Evolutionary conservation across 306 rosid genomes (phyloP).

Genomic region (Calophaca sinica): DNA sequence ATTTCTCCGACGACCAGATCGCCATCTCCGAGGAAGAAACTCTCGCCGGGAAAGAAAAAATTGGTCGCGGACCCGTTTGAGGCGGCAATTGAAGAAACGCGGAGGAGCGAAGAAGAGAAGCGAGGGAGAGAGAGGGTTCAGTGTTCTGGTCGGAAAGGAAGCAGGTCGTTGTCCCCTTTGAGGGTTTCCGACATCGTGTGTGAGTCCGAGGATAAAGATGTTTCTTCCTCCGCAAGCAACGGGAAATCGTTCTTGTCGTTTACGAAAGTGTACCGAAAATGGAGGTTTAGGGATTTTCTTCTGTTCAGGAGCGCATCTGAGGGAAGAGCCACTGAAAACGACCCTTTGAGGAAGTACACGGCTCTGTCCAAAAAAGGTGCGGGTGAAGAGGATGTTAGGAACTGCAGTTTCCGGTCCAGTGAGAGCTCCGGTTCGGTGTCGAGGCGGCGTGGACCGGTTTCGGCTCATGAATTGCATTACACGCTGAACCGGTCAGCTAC

Average conservation of each 20-base stretch:
- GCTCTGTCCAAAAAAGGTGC: constrained; percentile 55
- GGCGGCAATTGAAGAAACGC: too few relatives aligned
- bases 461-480: constrained; percentile 91
- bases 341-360: constrained; percentile 58
- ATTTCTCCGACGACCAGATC: constrained; percentile 32
- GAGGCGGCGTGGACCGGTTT: constrained; percentile 71
- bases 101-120: constrained; percentile 22
- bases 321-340: constrained; percentile 77
- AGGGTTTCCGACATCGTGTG: constrained; percentile 67
- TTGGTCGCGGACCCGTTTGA: too few relatives aligned
- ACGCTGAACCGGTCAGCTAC: constrained; percentile 87
- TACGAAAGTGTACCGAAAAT: constrained; percentile 54
- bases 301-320: constrained; percentile 92
- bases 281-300: constrained; percentile 76
- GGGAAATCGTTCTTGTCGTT: constrained; percentile 62
- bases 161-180: constrained; percentile 78
- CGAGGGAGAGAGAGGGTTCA: constrained; percentile 61
- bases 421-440: constrained; percentile 75
- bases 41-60: not conserved
- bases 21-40: constrained; percentile 50
- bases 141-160: constrained; percentile 57
- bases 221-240: constrained; percentile 57
- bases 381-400: constrained; percentile 60
- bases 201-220: constrained; percentile 44
- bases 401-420: constrained; percentile 82